Percentiles rank a stretch among this genome's conserved stretches.
phyloP scores from a whole-genome alignment of 2,329 filamentous ascomycete species.

The Fusarium veterinarium region DNA sequence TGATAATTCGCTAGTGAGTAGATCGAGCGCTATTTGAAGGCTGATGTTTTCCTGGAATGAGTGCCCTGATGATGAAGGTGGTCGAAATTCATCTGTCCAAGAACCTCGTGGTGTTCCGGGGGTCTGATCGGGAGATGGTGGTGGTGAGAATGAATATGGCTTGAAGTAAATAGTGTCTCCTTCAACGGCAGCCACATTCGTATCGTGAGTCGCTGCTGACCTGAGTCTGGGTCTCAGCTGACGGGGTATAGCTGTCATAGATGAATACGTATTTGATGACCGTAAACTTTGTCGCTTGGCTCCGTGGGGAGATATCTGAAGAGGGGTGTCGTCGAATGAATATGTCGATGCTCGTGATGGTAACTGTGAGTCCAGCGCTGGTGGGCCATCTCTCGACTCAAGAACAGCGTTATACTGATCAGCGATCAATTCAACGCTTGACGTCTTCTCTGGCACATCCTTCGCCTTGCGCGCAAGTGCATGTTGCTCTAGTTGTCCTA shows the following conservation, averaged over 20 bases:
- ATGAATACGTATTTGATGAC: constrained; percentile 30
- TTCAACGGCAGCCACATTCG: constrained; percentile 59
- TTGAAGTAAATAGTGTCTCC: constrained; percentile 62
- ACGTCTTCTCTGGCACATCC: constrained; percentile 48
- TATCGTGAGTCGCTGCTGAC: constrained; percentile 58
- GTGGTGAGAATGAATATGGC: constrained; percentile 55
- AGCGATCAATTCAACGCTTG: constrained; percentile 61
- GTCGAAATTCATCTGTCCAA: constrained; percentile 21
- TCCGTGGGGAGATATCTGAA: constrained; percentile 28
- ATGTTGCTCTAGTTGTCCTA: constrained; percentile 61
- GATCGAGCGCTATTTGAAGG: constrained; percentile 62
- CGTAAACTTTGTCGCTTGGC: constrained; percentile 15
- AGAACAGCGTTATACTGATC: constrained; percentile 63
- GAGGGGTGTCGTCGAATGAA: constrained; percentile 23
- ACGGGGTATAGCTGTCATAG: constrained; percentile 39
- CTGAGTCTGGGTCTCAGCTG: constrained; percentile 24
- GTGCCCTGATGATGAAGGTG: constrained; percentile 26
- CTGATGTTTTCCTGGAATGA: constrained; percentile 52
- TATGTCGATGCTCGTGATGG: constrained; percentile 17
- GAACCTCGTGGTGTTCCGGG: constrained; percentile 22
- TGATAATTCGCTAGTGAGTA: constrained; percentile 63
- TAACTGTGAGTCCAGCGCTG: constrained; percentile 49
- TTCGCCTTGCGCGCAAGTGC: constrained; percentile 36
- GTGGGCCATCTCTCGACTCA: constrained; percentile 51
- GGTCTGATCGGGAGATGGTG: constrained; percentile 47